Evolutionary conservation across 2,329 filamentous ascomycete species (phyloP).

Genomic region (Fusarium pseudoanthophilum): DNA sequence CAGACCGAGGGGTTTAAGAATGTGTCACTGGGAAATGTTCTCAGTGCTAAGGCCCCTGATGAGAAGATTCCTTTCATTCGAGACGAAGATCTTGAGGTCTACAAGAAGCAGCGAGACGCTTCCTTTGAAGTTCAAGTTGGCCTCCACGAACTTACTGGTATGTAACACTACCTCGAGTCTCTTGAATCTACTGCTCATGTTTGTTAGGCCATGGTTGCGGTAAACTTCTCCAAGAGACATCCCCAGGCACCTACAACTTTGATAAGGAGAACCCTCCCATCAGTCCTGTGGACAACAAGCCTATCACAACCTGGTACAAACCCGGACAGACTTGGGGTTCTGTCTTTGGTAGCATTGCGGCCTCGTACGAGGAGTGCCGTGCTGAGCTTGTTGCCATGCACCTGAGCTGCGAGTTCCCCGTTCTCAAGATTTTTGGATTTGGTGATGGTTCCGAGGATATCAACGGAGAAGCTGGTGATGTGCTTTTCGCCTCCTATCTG

Average conservation of each 20-base stretch:
- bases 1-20: conserved; percentile 92
- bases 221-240: conserved; percentile 91
- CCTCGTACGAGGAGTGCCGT: conserved; percentile 92
- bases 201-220: conserved; percentile 83
- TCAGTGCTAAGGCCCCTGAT: conserved; percentile 90
- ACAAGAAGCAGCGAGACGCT: conserved; percentile 82
- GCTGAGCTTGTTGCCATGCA: conserved; percentile 95
- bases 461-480: conserved; percentile 80
- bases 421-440: conserved; percentile 91
- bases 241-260: conserved; percentile 87
- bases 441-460: conserved; percentile 81
- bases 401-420: conserved; percentile 86
- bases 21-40: conserved; percentile 90
- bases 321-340: conserved; percentile 95
- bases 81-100: conserved; percentile 79
- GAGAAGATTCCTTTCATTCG: conserved; percentile 93
- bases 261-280: conserved; percentile 83
- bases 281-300: conserved; percentile 81
- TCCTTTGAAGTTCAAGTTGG: conserved; percentile 97
- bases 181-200: conserved; percentile 24
- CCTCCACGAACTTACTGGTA: conserved; percentile 82
- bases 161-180: conserved; percentile 3
- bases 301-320: conserved; percentile 87
- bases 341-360: conserved; percentile 88
- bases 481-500: conserved; percentile 89